Evolutionary conservation across 495 filamentous ascomycete genomes (phyloP).

Genomic region (Lepraria neglecta): DNA sequence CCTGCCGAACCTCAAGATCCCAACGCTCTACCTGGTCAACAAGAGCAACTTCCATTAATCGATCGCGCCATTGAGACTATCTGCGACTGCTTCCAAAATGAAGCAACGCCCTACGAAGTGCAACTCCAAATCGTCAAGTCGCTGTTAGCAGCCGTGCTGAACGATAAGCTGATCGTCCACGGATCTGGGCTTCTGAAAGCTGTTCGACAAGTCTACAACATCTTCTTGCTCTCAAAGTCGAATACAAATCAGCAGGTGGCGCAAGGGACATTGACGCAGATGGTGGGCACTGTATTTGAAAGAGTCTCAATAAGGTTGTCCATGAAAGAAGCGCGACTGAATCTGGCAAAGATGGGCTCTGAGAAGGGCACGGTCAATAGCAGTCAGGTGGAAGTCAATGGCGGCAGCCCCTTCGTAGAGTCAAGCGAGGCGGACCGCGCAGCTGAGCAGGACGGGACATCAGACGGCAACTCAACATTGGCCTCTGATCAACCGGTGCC

Average conservation of each 20-base stretch:
- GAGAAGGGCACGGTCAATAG: constrained; percentile 32
- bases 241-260: constrained; percentile 92
- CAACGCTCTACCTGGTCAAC: constrained; percentile 21
- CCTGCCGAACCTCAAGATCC: constrained; percentile 44
- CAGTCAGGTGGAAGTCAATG: constrained; percentile 25
- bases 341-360: constrained; percentile 34
- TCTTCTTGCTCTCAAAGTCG: constrained; percentile 89
- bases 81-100: constrained; percentile 97
- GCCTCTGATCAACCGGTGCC: constrained; percentile 50
- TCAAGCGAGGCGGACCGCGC: constrained; percentile 32
- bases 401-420: constrained; percentile 30
- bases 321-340: constrained; percentile 68
- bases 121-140: constrained; percentile 98
- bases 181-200: constrained; percentile 95
- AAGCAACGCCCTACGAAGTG: constrained; percentile 80
- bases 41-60: constrained; percentile 57
- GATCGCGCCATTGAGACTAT: constrained; percentile 98
- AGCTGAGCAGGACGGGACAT: constrained; percentile 42
- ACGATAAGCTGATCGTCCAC: constrained; percentile 97
- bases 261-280: constrained; percentile 93
- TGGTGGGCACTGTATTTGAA: constrained; percentile 98
- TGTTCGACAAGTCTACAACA: constrained; percentile 97
- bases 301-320: constrained; percentile 80
- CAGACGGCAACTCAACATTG: constrained; percentile 42
- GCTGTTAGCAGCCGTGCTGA: constrained; percentile 86